Conservation (phyloP, 345 rosid species). For the Pseudoturritis turrita region DNA sequence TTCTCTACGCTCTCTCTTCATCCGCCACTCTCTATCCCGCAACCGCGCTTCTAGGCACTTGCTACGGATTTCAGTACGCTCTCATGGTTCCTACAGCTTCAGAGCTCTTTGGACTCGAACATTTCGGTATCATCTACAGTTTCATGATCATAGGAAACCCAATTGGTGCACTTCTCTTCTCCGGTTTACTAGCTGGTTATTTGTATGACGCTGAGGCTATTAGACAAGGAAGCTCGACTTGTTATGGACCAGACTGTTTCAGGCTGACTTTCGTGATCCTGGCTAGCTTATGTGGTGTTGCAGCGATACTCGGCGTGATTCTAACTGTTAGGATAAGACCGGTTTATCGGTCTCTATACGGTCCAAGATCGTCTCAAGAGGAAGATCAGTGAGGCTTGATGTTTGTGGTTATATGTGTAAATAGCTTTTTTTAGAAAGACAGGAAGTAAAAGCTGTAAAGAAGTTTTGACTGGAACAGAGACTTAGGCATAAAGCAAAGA, state of each 20-base stretch:
- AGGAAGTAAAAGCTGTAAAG: background rate
- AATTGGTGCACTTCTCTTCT: constrained; percentile 74
- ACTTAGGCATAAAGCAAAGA: constrained; percentile 29
- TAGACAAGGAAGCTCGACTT: constrained; percentile 61
- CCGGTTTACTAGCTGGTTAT: constrained; percentile 66
- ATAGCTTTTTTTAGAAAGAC: no score
- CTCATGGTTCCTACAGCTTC: constrained; percentile 63
- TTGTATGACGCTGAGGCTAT: constrained; percentile 73
- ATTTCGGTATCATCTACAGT: constrained; percentile 69
- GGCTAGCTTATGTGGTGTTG: constrained; percentile 60
- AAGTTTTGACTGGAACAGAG: constrained; percentile 29
- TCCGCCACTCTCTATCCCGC: constrained; percentile 47
- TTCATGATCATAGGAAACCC: constrained; percentile 75
- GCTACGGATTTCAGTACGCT: constrained; percentile 51
- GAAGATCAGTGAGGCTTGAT: background rate
- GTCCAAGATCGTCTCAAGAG: constrained; percentile 36
- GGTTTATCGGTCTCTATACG: constrained; percentile 70
- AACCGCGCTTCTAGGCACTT: constrained; percentile 59
- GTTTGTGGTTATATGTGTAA: background rate
- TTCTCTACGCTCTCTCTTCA: constrained; percentile 48
- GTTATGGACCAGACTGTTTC: constrained; percentile 68
- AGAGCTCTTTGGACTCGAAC: constrained; percentile 76
- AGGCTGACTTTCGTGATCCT: constrained; percentile 57
- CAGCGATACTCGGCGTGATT: constrained; percentile 50
- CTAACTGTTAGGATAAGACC: constrained; percentile 60